Evolutionary conservation across 148 eudicot species (phyloP).

Genomic region (Hydrangea macrophylla): DNA sequence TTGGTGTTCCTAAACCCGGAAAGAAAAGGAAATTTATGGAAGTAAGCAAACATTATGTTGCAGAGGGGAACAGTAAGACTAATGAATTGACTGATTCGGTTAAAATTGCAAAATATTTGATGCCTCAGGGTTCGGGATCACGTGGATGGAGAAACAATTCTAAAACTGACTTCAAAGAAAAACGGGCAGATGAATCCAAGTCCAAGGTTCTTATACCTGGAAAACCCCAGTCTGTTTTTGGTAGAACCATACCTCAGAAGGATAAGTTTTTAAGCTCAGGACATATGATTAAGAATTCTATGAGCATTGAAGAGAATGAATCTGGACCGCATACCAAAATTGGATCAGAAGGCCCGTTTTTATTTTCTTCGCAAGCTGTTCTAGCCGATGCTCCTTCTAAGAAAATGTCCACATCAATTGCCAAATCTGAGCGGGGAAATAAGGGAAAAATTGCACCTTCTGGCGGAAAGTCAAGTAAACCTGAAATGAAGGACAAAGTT

Average conservation of each 20-base stretch:
- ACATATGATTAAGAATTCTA: conserved; percentile 35
- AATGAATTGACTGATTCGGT: conserved; percentile 41
- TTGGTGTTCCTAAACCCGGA: conserved; percentile 95
- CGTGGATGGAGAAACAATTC: conserved; percentile 50
- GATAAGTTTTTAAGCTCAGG: conserved; percentile 30
- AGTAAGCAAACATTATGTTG: conserved; percentile 83
- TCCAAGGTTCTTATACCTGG: conserved; percentile 47
- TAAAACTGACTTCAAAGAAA: conserved; percentile 56
- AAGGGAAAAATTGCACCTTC: conserved; percentile 48
- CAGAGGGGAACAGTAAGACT: conserved; percentile 47
- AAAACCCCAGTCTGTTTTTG: conserved; percentile 37
- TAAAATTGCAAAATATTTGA: conserved; percentile 46
- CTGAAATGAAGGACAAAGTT: conserved; percentile 44
- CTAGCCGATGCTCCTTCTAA: conserved; percentile 37
- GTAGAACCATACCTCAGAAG: conserved; percentile 51
- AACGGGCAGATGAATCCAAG: conserved; percentile 47
- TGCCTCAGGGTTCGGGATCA: conserved; percentile 60
- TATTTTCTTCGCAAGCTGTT: conserved; percentile 52
- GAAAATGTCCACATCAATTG: conserved; percentile 38
- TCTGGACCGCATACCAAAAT: conserved; percentile 28
- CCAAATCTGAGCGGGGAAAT: conserved; percentile 45
- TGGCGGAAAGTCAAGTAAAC: conserved; percentile 42
- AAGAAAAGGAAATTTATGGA: conserved; percentile 90
- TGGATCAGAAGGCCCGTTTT: conserved; percentile 42
- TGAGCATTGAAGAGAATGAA: conserved; percentile 39